Evolutionary conservation across 208 protist genomes (phyloP).

Genomic region (Paratrypanosoma confusum): DNA sequence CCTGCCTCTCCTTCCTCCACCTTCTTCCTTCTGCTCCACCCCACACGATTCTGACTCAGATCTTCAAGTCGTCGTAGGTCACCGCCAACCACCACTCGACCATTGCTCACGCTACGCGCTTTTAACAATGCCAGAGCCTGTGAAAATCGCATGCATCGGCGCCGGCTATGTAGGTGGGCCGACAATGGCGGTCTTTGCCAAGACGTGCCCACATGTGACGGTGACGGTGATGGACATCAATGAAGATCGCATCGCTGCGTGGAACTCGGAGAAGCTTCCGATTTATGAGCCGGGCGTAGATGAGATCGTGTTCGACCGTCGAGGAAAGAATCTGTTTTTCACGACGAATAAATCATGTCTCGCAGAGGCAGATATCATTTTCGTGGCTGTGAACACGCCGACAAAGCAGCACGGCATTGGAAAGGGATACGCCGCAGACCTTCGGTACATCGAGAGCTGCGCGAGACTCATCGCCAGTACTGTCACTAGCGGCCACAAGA

Average conservation of each 20-base stretch:
- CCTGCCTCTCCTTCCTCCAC: too few species aligned
- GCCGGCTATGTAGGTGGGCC: conserved; percentile 96
- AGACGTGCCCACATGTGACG: conserved; percentile 85
- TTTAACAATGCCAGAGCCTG: too few species aligned
- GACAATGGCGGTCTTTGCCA: conserved; percentile 94
- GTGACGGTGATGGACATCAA: conserved; percentile 91
- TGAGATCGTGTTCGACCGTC: conserved; percentile 59
- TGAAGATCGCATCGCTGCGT: conserved; percentile 81
- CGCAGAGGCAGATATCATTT: conserved; percentile 88
- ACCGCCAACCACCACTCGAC: too few species aligned
- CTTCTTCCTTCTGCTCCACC: too few species aligned
- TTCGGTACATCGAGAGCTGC: conserved; percentile 84
- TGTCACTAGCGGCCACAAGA: conserved; percentile 34
- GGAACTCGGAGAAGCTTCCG: conserved; percentile 86
- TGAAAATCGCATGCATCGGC: conserved; percentile 73
- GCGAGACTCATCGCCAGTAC: conserved; percentile 63
- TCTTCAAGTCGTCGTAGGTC: too few species aligned
- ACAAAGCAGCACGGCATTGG: conserved; percentile 93
- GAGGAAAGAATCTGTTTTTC: conserved; percentile 93
- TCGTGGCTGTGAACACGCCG: conserved; percentile 96
- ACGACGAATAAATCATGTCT: conserved; percentile 82
- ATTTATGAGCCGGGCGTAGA: conserved; percentile 95
- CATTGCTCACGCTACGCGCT: too few species aligned
- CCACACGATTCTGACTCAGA: too few species aligned
- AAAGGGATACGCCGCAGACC: conserved; percentile 73